Percentiles rank a stretch among this genome's conserved stretches.
These are phyloP conservation scores for Vigna angularis DNA, from an alignment of 306 rosid species.

Conservation along the genomic window DNA sequence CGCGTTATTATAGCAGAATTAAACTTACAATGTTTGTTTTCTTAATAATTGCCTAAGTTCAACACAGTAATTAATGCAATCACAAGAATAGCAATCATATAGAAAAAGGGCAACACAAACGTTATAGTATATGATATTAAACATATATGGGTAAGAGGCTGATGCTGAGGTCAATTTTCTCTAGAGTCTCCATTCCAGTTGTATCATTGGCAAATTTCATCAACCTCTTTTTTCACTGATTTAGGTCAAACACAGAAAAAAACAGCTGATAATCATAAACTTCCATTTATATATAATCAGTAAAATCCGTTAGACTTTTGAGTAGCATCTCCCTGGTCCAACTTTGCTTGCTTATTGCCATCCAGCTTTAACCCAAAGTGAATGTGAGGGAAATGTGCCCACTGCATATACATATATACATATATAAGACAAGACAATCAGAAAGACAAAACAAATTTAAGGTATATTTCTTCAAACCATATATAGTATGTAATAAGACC, in stretches of 20 bases:
- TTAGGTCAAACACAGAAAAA: constrained; percentile 46
- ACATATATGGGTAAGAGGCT: constrained; percentile 39
- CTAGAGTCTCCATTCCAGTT: constrained; percentile 42
- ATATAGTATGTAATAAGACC: not conserved
- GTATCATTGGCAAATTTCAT: constrained; percentile 54
- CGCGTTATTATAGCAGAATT: constrained; percentile 24
- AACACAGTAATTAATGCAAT: constrained; percentile 51
- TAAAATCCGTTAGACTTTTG: constrained; percentile 74
- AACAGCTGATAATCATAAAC: constrained; percentile 42
- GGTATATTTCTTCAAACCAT: not conserved
- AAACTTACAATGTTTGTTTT: constrained; percentile 31
- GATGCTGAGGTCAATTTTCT: constrained; percentile 45
- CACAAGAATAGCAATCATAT: constrained; percentile 49
- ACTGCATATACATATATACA: constrained; percentile 63
- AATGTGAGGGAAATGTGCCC: constrained; percentile 99
- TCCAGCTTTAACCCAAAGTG: constrained; percentile 94
- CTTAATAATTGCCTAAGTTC: constrained; percentile 44
- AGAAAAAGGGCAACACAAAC: constrained; percentile 42
- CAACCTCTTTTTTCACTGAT: constrained; percentile 52
- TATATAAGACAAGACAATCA: constrained; percentile 15
- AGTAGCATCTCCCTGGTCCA: constrained; percentile 66
- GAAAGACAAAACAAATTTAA: not conserved
- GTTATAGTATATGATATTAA: constrained; percentile 21
- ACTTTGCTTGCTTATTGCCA: constrained; percentile 71
- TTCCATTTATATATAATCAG: constrained; percentile 47